Conservation (phyloP, 1,284 basidiomycete genomes). For the Sparassis latifolia region DNA sequence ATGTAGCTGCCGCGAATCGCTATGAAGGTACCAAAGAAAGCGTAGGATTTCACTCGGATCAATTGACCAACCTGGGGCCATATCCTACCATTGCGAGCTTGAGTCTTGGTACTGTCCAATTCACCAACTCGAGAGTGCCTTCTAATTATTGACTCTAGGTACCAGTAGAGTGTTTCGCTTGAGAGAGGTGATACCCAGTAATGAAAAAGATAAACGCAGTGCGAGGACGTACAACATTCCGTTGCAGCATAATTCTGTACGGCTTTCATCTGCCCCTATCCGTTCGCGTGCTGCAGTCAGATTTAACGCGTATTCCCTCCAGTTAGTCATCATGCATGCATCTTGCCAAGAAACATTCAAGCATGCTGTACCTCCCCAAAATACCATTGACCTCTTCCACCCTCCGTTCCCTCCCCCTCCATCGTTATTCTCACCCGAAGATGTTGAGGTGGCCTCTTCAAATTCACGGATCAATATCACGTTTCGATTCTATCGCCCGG, state of each 20-base stretch:
- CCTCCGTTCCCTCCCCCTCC: slow-evolving; percentile 46
- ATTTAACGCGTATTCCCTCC: background rate
- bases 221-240: slow-evolving; percentile 81
- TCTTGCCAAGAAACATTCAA: slow-evolving; percentile 89
- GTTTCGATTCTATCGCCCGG: slow-evolving; percentile 82
- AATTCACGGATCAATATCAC: slow-evolving; percentile 86
- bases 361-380: slow-evolving; percentile 72
- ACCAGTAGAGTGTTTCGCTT: slow-evolving; percentile 72
- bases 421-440: slow-evolving; percentile 12
- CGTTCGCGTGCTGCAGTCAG: background rate
- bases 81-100: slow-evolving; percentile 91
- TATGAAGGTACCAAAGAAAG: slow-evolving; percentile 82
- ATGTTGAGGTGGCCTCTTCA: slow-evolving; percentile 9
- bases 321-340: slow-evolving; percentile 90
- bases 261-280: background rate
- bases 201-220: slow-evolving; percentile 45
- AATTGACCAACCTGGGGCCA: slow-evolving; percentile 77
- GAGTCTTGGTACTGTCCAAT: slow-evolving; percentile 63
- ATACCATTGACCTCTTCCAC: slow-evolving; percentile 69
- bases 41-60: slow-evolving; percentile 84
- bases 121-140: background rate
- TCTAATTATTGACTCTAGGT: slow-evolving; percentile 33
- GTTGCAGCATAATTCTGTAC: slow-evolving; percentile 78
- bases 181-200: slow-evolving; percentile 63
- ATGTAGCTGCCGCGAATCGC: slow-evolving; percentile 88